These are phyloP conservation scores for Otatea glauca DNA, from an alignment of 176 grass and related monocot species.

Conservation along the genomic window DNA sequence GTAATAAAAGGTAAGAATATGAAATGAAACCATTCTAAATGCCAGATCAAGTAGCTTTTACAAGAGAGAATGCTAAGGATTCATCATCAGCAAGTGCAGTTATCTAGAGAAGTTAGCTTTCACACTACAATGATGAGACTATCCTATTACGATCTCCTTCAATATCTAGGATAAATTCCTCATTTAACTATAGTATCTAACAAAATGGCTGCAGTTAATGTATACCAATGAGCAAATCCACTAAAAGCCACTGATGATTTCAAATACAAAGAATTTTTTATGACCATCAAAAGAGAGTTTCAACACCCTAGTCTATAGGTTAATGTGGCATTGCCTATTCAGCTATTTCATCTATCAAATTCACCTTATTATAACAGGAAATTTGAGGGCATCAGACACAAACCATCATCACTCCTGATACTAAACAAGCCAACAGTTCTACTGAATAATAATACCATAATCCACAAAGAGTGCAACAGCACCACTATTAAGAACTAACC, in stretches of 20 bases:
- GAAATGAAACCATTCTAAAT: background rate
- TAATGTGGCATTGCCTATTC: background rate
- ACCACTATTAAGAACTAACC: background rate
- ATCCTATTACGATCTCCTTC: background rate
- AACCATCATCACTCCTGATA: conserved; percentile 1
- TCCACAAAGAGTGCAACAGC: background rate
- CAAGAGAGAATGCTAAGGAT: background rate
- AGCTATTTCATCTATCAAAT: background rate
- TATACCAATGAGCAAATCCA: background rate
- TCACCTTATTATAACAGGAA: background rate
- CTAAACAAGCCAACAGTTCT: background rate
- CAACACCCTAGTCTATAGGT: background rate
- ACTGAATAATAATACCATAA: conserved; percentile 3
- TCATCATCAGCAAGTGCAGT: background rate
- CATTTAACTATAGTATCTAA: conserved; percentile 18
- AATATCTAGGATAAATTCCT: background rate
- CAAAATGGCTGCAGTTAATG: background rate
- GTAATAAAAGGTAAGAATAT: background rate
- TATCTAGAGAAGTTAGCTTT: background rate
- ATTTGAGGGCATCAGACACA: background rate
- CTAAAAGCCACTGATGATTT: background rate
- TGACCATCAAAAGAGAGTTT: background rate
- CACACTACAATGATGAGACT: background rate
- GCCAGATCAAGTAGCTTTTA: background rate
- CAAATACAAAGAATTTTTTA: background rate